Conservation (phyloP, 495 filamentous ascomycete genomes). For the Pyrenopolyporus hunteri region DNA sequence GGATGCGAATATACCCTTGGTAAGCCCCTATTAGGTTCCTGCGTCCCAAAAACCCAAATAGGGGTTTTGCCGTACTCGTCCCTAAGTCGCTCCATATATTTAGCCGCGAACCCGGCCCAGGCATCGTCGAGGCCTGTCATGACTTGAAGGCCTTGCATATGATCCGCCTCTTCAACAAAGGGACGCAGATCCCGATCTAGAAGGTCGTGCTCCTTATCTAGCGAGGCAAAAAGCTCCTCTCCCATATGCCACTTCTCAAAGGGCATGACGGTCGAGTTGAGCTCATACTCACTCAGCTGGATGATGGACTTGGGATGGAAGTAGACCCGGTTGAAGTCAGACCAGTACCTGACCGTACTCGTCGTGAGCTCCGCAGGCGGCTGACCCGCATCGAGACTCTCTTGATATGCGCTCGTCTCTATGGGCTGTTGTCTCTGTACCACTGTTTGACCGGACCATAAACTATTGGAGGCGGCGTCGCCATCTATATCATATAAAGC, state of each 20-base stretch:
- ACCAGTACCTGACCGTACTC: conserved; percentile 87
- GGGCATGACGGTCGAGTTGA: conserved; percentile 75
- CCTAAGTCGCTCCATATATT: conserved; percentile 78
- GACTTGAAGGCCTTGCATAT: conserved; percentile 85
- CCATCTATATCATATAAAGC: conserved; percentile 80
- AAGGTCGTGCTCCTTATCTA: conserved; percentile 86
- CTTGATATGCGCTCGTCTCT: conserved; percentile 73
- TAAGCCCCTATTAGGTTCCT: conserved; percentile 61
- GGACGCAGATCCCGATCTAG: conserved; percentile 85
- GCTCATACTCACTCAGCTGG: conserved; percentile 85
- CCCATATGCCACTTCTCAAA: conserved; percentile 84
- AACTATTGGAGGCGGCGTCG: conserved; percentile 52
- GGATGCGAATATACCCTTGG: conserved; percentile 56
- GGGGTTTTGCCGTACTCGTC: conserved; percentile 90
- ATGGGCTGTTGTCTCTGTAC: conserved; percentile 71
- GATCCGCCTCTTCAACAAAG: conserved; percentile 92
- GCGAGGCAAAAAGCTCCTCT: conserved; percentile 77
- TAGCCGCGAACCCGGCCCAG: conserved; percentile 86
- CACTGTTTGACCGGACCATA: conserved; percentile 75
- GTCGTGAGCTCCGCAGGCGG: conserved; percentile 67
- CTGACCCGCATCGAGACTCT: conserved; percentile 72
- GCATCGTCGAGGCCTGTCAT: conserved; percentile 82
- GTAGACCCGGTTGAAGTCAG: conserved; percentile 88
- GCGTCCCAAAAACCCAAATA: conserved; percentile 85
- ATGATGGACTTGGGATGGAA: conserved; percentile 90